These are phyloP conservation scores for Byssochlamys sp. DNA, from an alignment of 2,329 filamentous ascomycete species.

Conservation along the genomic window DNA sequence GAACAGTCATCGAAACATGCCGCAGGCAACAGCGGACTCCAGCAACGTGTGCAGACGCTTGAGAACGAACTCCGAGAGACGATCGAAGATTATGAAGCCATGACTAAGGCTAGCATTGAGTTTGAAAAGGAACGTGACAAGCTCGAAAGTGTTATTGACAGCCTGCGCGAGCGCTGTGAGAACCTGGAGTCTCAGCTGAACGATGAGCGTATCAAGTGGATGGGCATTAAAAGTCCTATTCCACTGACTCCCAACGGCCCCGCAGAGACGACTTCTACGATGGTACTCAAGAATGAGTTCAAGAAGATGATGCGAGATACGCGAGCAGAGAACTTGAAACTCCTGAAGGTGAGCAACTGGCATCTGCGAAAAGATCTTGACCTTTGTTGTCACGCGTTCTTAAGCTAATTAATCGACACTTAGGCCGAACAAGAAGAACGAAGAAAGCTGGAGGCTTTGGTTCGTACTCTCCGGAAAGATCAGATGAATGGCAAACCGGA, in stretches of 20 bases:
- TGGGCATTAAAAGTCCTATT: slow-evolving; percentile 51
- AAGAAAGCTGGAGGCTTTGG: slow-evolving; percentile 53
- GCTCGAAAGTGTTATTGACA: slow-evolving; percentile 55
- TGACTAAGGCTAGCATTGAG: slow-evolving; percentile 61
- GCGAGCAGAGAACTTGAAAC: slow-evolving; percentile 55
- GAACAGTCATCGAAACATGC: slow-evolving; percentile 21
- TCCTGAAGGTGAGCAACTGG: slow-evolving; percentile 49
- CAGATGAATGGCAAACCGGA: slow-evolving; percentile 25
- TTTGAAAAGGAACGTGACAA: slow-evolving; percentile 61
- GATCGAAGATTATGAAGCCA: slow-evolving; percentile 58
- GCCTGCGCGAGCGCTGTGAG: slow-evolving; percentile 55
- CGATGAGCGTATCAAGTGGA: slow-evolving; percentile 58
- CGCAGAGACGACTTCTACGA: slow-evolving; percentile 54
- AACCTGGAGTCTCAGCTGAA: slow-evolving; percentile 53
- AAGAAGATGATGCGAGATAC: slow-evolving; percentile 73
- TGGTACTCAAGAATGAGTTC: slow-evolving; percentile 63
- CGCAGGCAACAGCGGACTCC: slow-evolving; percentile 26
- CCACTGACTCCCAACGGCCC: slow-evolving; percentile 28
- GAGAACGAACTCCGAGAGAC: slow-evolving; percentile 59
- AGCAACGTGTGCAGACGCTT: slow-evolving; percentile 45
- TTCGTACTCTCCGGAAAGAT: slow-evolving; percentile 43
- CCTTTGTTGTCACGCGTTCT: background rate
- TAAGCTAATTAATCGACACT: slow-evolving; percentile 4
- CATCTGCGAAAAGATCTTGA: slow-evolving; percentile 1
- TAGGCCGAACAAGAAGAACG: slow-evolving; percentile 65